Evolutionary conservation across 2,329 filamentous ascomycete species (phyloP).

Genomic region (Hymenoscyphus fraxineus): DNA sequence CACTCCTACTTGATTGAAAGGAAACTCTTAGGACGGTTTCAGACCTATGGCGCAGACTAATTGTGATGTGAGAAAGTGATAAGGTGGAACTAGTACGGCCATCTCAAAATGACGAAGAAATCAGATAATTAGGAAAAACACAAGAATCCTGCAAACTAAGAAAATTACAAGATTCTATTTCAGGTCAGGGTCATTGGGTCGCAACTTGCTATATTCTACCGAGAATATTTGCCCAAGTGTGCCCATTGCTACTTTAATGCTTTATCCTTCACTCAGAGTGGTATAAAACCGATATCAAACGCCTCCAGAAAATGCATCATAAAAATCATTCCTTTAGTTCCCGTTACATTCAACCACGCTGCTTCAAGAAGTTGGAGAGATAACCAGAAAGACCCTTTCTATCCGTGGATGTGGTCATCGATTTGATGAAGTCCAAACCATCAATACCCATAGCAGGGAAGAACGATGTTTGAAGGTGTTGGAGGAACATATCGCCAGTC

Average conservation of each 20-base stretch:
- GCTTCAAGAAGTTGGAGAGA: slow-evolving; percentile 54
- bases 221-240: background rate
- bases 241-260: background rate
- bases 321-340: slow-evolving; percentile 1
- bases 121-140: background rate
- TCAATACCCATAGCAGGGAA: slow-evolving; percentile 63
- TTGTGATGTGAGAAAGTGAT: background rate
- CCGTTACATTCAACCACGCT: slow-evolving; percentile 19
- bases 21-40: background rate
- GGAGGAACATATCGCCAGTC: slow-evolving; percentile 77
- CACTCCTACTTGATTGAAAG: background rate
- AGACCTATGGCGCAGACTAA: background rate
- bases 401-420: slow-evolving; percentile 55
- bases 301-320: slow-evolving; percentile 9
- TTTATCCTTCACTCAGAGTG: slow-evolving; percentile 5
- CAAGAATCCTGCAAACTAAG: background rate
- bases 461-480: slow-evolving; percentile 60
- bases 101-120: background rate
- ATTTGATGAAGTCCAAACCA: slow-evolving; percentile 55
- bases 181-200: background rate
- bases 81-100: background rate
- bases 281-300: slow-evolving; percentile 9
- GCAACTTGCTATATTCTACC: slow-evolving; percentile 1
- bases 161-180: background rate
- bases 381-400: slow-evolving; percentile 63